Conservation (phyloP, 768 basidiomycete genomes). For the Auricularia sp. region DNA sequence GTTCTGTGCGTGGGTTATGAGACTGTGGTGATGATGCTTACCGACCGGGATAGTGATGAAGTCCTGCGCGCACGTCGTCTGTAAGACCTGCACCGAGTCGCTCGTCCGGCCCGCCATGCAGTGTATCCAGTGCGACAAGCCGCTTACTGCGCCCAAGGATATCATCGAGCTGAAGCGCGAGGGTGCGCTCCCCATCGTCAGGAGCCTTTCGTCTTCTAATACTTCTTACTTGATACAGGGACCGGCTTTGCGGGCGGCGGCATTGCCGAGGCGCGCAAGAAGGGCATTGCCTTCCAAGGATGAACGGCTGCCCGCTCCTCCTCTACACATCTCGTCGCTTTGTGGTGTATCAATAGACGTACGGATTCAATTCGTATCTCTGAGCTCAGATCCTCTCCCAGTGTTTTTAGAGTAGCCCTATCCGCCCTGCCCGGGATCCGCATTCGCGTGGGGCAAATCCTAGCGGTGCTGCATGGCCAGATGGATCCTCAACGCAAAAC, state of each 20-base stretch:
- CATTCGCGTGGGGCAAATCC: no score
- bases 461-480: no score
- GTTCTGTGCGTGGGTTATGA: conserved; percentile 41
- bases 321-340: not conserved
- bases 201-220: no score
- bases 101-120: conserved; percentile 69
- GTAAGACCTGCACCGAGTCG: conserved; percentile 83
- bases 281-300: conserved; percentile 80
- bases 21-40: no score
- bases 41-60: conserved; percentile 49
- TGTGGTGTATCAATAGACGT: not conserved
- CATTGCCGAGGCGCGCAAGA: conserved; percentile 74
- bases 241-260: conserved; percentile 96
- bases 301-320: conserved; percentile 21
- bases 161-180: conserved; percentile 81
- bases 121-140: conserved; percentile 78
- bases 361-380: not conserved
- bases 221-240: conserved; percentile 31
- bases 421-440: no score
- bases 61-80: conserved; percentile 84
- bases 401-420: no score
- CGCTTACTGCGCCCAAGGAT: conserved; percentile 49
- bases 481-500: no score
- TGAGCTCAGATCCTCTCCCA: no score
- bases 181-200: conserved; percentile 38